A percentile compares a stretch with the other conserved stretches of the same genome.
phyloP scores from a whole-genome alignment of 805 yeast species.

The Geotrichum ghanense region DNA sequence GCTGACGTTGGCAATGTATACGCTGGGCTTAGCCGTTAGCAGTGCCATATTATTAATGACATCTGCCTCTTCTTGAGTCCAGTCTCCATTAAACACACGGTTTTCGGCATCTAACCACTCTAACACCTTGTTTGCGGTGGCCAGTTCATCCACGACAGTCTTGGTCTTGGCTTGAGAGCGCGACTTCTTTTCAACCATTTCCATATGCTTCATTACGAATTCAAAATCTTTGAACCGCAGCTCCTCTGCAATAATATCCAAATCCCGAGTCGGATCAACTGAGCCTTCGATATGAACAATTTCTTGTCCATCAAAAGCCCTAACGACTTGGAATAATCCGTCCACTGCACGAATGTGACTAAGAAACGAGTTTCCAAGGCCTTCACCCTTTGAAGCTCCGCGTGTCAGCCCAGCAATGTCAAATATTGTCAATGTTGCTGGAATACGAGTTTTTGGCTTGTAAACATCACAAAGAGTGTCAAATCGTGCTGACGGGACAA shows the following conservation, averaged over 20 bases:
- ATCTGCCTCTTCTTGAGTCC: constrained; percentile 56
- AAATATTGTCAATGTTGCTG: constrained; percentile 45
- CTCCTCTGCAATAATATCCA: constrained; percentile 54
- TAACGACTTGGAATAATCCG: constrained; percentile 57
- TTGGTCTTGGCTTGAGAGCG: constrained; percentile 35
- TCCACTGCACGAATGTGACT: constrained; percentile 61
- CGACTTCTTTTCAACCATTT: constrained; percentile 36
- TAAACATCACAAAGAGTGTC: constrained; percentile 38
- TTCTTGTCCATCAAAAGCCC: constrained; percentile 53
- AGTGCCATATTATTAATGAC: constrained; percentile 61
- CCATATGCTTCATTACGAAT: constrained; percentile 46
- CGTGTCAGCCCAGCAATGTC: constrained; percentile 64
- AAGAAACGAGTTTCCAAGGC: constrained; percentile 63
- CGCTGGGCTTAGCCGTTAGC: constrained; percentile 82
- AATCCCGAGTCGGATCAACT: constrained; percentile 54
- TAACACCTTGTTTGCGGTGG: constrained; percentile 27
- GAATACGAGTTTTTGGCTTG: constrained; percentile 38
- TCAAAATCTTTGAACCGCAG: constrained; percentile 57
- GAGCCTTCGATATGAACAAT: constrained; percentile 55
- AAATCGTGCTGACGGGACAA: constrained; percentile 41
- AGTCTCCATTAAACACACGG: constrained; percentile 46
- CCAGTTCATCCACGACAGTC: constrained; percentile 32
- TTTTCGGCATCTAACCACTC: constrained; percentile 50
- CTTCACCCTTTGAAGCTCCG: constrained; percentile 55
- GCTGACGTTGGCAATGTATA: constrained; percentile 62